Percentiles rank a stretch among this genome's conserved stretches.
Evolutionary conservation across 345 rosid species (phyloP).

Genomic region (Stellera chamaejasme): DNA sequence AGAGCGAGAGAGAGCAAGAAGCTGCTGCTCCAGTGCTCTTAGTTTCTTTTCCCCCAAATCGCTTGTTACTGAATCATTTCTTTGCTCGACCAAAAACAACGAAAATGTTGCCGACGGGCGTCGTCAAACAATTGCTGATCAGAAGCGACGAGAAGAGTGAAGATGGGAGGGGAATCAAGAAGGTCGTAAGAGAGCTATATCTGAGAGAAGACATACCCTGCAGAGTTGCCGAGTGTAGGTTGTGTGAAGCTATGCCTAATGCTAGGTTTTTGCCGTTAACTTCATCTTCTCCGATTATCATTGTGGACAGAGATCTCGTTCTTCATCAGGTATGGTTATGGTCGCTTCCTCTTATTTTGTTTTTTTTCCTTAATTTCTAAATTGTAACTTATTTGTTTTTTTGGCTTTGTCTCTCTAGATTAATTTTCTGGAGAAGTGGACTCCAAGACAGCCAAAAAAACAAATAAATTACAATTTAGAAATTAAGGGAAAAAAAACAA

Average conservation of each 20-base stretch:
- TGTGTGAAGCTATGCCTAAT: conserved; percentile 41
- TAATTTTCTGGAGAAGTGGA: conserved; percentile 41
- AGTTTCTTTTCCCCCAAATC: too few species aligned
- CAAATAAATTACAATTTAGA: not conserved
- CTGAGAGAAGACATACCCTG: conserved; percentile 84
- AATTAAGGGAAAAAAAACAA: not conserved
- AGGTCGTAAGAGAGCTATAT: conserved; percentile 68
- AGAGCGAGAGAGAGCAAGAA: too few species aligned
- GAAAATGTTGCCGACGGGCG: too few species aligned
- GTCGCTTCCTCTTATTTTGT: not conserved
- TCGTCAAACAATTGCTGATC: too few species aligned
- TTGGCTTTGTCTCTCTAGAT: conserved; percentile 68
- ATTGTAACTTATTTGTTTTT: not conserved
- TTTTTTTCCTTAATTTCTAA: not conserved
- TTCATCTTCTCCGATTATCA: conserved; percentile 41
- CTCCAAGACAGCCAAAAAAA: not conserved
- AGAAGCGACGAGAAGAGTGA: too few species aligned
- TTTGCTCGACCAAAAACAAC: too few species aligned
- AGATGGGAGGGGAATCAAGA: too few species aligned
- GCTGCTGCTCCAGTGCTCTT: too few species aligned
- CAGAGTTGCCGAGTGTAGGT: conserved; percentile 60
- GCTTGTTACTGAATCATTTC: too few species aligned
- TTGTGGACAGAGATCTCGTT: conserved; percentile 88
- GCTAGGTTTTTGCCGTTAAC: conserved; percentile 38
- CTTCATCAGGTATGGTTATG: conserved; percentile 61